Evolutionary conservation across 2,329 filamentous ascomycete genomes (phyloP).

Genomic region (Penicillium sp.): DNA sequence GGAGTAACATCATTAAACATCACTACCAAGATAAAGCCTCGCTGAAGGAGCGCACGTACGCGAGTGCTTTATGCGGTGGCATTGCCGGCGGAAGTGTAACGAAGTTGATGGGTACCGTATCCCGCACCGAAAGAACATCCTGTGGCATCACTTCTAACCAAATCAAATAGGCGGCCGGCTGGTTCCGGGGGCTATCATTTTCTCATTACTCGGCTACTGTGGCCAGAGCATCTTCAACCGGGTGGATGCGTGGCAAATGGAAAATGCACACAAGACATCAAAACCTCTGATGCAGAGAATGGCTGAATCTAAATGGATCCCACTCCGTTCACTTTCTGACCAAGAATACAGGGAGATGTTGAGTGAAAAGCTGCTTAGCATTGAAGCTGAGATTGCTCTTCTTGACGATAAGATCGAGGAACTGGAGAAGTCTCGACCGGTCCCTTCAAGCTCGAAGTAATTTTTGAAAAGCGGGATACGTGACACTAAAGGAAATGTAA

Average conservation of each 20-base stretch:
- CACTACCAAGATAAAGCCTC: conserved; percentile 53
- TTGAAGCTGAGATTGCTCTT: conserved; percentile 75
- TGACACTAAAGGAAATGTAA: neutral
- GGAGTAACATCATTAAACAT: conserved; percentile 47
- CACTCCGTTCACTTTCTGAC: conserved; percentile 67
- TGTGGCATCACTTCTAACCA: conserved; percentile 3
- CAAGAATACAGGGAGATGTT: conserved; percentile 71
- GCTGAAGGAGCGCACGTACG: conserved; percentile 59
- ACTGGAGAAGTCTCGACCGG: conserved; percentile 38
- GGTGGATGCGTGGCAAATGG: conserved; percentile 48
- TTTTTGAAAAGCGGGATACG: neutral
- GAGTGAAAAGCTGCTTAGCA: conserved; percentile 65
- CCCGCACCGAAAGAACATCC: neutral
- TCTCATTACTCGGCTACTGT: conserved; percentile 55
- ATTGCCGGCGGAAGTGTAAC: conserved; percentile 61
- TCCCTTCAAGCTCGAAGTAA: conserved; percentile 8
- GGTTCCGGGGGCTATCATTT: conserved; percentile 59
- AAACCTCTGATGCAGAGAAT: conserved; percentile 50
- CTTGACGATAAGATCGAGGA: conserved; percentile 71
- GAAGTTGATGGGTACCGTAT: conserved; percentile 50
- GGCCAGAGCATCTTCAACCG: conserved; percentile 58
- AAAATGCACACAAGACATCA: conserved; percentile 33
- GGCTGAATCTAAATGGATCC: conserved; percentile 66
- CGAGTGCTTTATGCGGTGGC: conserved; percentile 68
- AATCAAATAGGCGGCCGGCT: conserved; percentile 53